phyloP scores from a whole-genome alignment of 768 basidiomycete genomes.

The Amanita molliuscula region DNA sequence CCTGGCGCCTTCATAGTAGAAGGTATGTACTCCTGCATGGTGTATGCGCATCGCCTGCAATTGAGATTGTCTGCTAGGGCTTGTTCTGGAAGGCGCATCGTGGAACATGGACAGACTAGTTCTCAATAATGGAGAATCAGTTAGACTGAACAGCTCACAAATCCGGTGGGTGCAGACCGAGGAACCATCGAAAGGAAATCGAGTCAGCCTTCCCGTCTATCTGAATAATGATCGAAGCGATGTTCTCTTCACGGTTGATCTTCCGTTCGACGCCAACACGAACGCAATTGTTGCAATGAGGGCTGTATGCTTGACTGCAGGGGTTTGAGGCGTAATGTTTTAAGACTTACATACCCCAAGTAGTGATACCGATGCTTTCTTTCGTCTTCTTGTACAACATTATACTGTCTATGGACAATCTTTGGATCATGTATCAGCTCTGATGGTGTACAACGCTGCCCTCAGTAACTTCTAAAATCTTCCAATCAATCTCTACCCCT shows the following conservation, averaged over 20 bases:
- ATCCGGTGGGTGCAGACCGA: slow-evolving; percentile 74
- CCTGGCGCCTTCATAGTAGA: slow-evolving; percentile 78
- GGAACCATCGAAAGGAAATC: slow-evolving; percentile 23
- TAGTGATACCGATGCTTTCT: not conserved
- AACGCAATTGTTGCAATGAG: slow-evolving; percentile 72
- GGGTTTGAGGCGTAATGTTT: slow-evolving; percentile 31
- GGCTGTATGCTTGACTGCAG: slow-evolving; percentile 85
- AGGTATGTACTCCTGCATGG: slow-evolving; percentile 39
- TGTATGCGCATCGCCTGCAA: not conserved
- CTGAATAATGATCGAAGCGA: slow-evolving; percentile 85
- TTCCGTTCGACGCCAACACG: slow-evolving; percentile 64
- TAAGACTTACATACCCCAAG: not conserved
- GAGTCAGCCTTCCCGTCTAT: slow-evolving; percentile 86
- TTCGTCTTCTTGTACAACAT: slow-evolving; percentile 2
- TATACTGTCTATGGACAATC: slow-evolving; percentile 9
- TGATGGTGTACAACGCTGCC: slow-evolving; percentile 27
- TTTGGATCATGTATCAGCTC: not conserved
- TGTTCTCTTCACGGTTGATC: slow-evolving; percentile 81
- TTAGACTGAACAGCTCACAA: slow-evolving; percentile 72
- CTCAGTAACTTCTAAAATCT: slow-evolving; percentile 58
- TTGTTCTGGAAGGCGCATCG: slow-evolving; percentile 79
- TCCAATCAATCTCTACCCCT: slow-evolving; percentile 84
- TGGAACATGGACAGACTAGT: slow-evolving; percentile 60
- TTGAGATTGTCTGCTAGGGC: slow-evolving; percentile 35
- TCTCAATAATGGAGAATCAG: slow-evolving; percentile 81